Base-by-base conservation (phyloP, 768 basidiomycete species). In the Porpolomopsis calyptriformis region DNA sequence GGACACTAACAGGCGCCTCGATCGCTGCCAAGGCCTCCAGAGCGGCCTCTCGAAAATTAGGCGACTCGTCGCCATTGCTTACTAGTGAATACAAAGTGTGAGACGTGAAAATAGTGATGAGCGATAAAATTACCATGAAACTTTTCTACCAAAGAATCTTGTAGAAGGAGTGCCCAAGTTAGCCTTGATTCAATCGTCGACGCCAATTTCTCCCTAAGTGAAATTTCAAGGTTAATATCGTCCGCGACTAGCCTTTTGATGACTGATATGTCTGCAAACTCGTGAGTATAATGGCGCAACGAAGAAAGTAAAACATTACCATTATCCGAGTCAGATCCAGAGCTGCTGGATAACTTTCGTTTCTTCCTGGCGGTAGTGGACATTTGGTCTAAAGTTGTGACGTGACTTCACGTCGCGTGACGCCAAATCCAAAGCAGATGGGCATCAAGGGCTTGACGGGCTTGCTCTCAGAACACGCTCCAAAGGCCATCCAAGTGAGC, bases 391-490 rank as follows among this genome's bases (percentile, higher is more conserved):
- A 19, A 16, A 14, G 22, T 10, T 20, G 18, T 31, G 39, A 40
- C 26, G 14, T 14, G 16, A 18, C 18, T 24, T 43, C 16, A 25
- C 26, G 38, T 12, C 24, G 26, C 47, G 40, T 35, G 39, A 19
- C 6, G 22, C 6, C 34, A 37, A 33, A 44, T 33, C n/a, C 42
- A 27, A 4, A 19, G 16, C n/a, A 26, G 23, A 91, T 89, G 87
- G 91, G 92, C 69, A 94, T 96, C 70, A 96, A 96, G 68, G 92
- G 96, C 20, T 74, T 99, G 25, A 97, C 93, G 10, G 84, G 76
- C 8, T 73, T 99, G 18, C 72, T 99, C 50, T 81, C 80, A 6
- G 85, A 97, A 58, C 80, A 94, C 64, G 90, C 96, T 4, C 96
- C 96, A 1, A 78, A 72, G 42, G 71, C 86, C 7, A 90, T 96